Evolutionary conservation across 768 basidiomycete species (phyloP).

Genomic region (Amanita phalloides): DNA sequence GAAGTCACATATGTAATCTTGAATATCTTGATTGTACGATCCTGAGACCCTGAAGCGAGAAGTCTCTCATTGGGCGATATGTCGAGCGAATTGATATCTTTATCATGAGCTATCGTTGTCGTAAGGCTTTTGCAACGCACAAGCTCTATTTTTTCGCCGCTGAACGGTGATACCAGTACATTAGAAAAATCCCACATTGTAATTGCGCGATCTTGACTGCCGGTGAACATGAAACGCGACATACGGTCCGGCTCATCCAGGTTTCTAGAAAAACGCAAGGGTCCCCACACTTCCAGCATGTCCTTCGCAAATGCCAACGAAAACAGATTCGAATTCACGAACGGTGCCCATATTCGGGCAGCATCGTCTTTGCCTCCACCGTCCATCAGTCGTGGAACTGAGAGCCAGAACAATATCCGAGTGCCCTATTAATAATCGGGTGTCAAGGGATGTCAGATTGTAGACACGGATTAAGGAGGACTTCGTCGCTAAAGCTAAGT

Average conservation of each 20-base stretch:
- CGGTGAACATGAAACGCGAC: slow-evolving; percentile 78
- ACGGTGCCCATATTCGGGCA: slow-evolving; percentile 71
- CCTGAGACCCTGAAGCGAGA: slow-evolving; percentile 91
- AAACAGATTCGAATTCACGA: slow-evolving; percentile 42
- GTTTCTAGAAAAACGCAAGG: slow-evolving; percentile 64
- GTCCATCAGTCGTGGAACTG: slow-evolving; percentile 54
- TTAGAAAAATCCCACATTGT: slow-evolving; percentile 94
- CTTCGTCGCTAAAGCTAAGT: slow-evolving; percentile 94
- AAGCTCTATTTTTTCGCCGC: slow-evolving; percentile 16
- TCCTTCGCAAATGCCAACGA: slow-evolving; percentile 84
- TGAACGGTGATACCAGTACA: slow-evolving; percentile 21
- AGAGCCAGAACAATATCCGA: slow-evolving; percentile 85
- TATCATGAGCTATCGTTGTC: slow-evolving; percentile 91
- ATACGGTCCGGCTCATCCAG: slow-evolving; percentile 16
- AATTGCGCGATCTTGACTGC: slow-evolving; percentile 93
- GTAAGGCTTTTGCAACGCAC: slow-evolving; percentile 63
- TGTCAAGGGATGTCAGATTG: slow-evolving; percentile 64
- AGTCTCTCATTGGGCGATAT: slow-evolving; percentile 81
- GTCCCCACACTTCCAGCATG: slow-evolving; percentile 93
- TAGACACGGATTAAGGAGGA: slow-evolving; percentile 93
- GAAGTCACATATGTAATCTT: slow-evolving; percentile 49
- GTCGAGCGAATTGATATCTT: slow-evolving; percentile 97
- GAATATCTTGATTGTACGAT: slow-evolving; percentile 89
- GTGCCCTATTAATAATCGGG: slow-evolving; percentile 81
- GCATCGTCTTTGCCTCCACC: slow-evolving; percentile 88